Conservation (phyloP, 495 filamentous ascomycete species). For the Xylaria castorea region DNA sequence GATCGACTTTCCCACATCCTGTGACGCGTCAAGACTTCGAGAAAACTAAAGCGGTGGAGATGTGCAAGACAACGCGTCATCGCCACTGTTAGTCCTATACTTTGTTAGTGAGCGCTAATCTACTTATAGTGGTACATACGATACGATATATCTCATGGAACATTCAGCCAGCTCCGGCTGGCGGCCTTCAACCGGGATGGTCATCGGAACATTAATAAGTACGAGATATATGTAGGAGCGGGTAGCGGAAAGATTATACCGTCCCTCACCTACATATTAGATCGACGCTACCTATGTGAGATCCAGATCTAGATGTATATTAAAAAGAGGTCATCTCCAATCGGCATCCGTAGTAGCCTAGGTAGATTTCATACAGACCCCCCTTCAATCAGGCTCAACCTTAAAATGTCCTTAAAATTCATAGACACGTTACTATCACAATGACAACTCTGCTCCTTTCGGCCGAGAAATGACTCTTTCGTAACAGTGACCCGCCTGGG, state of each 20-base stretch:
- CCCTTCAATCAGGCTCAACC: conserved; percentile 1
- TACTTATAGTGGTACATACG: neutral
- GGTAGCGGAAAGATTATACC: conserved; percentile 19
- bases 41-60: neutral
- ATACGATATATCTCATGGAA: conserved; percentile 3
- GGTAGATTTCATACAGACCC: neutral
- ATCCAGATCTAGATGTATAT: conserved; percentile 25
- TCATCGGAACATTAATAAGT: conserved; percentile 20
- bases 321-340: conserved; percentile 17
- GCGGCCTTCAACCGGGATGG: conserved; percentile 18
- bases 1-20: neutral
- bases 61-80: neutral
- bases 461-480: conserved; percentile 10
- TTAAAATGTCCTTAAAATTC: neutral
- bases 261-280: conserved; percentile 12
- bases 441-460: neutral
- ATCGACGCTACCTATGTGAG: conserved; percentile 25
- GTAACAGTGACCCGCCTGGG: conserved; percentile 3
- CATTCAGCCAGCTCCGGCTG: neutral
- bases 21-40: conserved; percentile 5
- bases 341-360: neutral
- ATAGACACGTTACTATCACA: neutral
- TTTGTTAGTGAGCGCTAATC: neutral
- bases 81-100: neutral
- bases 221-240: conserved; percentile 17